Evolutionary conservation across 2,329 filamentous ascomycete genomes (phyloP), one percentile per base, ranked within the genome.

Genomic region (Cytospora piceae): DNA sequence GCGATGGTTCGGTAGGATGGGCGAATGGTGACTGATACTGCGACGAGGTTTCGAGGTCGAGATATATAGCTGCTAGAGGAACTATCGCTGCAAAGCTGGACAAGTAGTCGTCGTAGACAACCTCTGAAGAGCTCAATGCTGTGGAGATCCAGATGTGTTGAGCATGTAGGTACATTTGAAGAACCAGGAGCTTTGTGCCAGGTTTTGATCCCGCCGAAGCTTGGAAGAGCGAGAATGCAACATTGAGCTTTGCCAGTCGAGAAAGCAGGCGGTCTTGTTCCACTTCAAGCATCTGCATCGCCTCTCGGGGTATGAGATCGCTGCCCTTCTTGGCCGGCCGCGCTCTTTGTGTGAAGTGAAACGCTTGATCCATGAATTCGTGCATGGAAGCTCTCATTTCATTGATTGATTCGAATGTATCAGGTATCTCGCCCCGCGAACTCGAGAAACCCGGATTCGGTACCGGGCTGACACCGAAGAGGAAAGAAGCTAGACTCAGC

Each of bases 321-420:
- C 72, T 65, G 62, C 74, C 77, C 34, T 61, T 66, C 8, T 73
- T 72, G 3, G 70, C 70, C 8, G 63, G 64, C 20, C 71, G 69
- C 0, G 73, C 73, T 56, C 70, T 70, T 5, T 72, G 71, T 17
- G 73, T 76, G 57, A 80, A 80, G 11, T 76, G 73, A 6, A 82
- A 68, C 0, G 70, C 74, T 22, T 80, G 75, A 58, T 82, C 79
- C 31, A 81, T 71, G 17, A 80, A 72, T 15, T 80, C 73, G 52
- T 79, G 79, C 11, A 82, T 69, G 12, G 70, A 69, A 59, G 72
- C 72, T 14, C 73, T 70, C 34, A 74, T 69, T 49, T 73, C 70
- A 58, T 73, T 70, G 49, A 76, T 70, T 12, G 74, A 74, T 1
- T 75, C 71, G 39, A 81, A 80, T 5, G 74, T 67, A 14, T 70